Conservation (phyloP, 2,329 filamentous ascomycete genomes). For the Magnaporthiopsis rhizophila region DNA sequence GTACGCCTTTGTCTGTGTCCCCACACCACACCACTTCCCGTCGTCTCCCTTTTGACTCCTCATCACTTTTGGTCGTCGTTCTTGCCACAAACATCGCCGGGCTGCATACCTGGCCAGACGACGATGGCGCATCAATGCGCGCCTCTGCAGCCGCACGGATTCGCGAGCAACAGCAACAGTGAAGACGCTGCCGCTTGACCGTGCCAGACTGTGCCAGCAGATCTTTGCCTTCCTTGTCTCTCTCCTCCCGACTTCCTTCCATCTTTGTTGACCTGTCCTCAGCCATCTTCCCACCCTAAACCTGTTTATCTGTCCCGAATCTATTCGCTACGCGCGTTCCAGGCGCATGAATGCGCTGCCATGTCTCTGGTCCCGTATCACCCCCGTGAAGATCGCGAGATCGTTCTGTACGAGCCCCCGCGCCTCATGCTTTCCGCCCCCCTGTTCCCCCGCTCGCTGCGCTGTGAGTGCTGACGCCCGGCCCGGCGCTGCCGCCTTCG, state of each 20-base stretch:
- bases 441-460: background rate
- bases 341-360: conserved; percentile 1
- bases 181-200: background rate
- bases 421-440: conserved; percentile 5
- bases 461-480: background rate
- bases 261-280: background rate
- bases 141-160: background rate
- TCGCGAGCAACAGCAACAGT: background rate
- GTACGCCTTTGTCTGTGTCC: background rate
- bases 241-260: background rate
- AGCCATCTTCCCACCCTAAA: background rate
- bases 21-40: background rate
- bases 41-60: background rate
- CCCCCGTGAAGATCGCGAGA: conserved; percentile 64
- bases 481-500: conserved; percentile 5
- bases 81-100: background rate
- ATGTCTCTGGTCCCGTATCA: conserved; percentile 71
- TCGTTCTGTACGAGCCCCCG: conserved; percentile 61
- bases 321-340: background rate
- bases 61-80: background rate
- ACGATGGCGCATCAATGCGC: background rate
- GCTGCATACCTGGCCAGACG: background rate
- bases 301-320: background rate
- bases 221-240: background rate
- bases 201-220: background rate